A percentile compares a stretch with the other conserved stretches of the same genome.
These are phyloP conservation scores for Citrus sp. DNA, from an alignment of 345 rosid species.

Conservation along the genomic window DNA sequence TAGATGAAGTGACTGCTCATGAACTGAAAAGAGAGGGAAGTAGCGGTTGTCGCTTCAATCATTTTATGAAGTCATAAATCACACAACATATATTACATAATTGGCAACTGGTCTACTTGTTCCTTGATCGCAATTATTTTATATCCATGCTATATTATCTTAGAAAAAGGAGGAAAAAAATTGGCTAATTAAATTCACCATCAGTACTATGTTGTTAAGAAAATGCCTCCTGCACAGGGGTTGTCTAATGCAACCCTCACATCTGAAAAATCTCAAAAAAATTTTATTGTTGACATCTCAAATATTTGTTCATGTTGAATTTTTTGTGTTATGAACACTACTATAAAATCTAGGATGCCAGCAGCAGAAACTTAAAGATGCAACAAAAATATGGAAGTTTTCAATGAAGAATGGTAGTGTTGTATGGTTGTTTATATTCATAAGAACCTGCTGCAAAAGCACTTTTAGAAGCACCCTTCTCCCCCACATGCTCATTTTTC, in stretches of 20 bases:
- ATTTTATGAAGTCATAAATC: not conserved
- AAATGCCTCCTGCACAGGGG: too few relatives aligned
- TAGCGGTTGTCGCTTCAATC: slow-evolving; percentile 14
- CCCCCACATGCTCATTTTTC: not conserved
- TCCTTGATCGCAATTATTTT: not conserved
- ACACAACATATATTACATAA: not conserved
- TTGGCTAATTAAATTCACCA: not conserved
- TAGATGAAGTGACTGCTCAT: not conserved
- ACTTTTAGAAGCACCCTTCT: not conserved
- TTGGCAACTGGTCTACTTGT: not conserved
- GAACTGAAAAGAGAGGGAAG: not conserved
- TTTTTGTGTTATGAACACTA: too few relatives aligned
- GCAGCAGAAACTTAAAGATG: too few relatives aligned
- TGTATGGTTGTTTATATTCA: not conserved
- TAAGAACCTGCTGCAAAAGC: not conserved
- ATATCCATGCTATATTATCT: not conserved
- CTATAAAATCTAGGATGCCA: too few relatives aligned
- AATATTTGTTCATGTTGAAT: too few relatives aligned
- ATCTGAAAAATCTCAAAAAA: too few relatives aligned
- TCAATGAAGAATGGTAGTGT: too few relatives aligned
- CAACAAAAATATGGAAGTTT: too few relatives aligned
- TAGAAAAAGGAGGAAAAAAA: not conserved
- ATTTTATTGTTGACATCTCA: too few relatives aligned
- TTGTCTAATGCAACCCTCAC: too few relatives aligned
- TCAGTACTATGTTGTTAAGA: too few relatives aligned